Evolutionary conservation across 192 early-diverging fungal genomes (phyloP).

Genomic region (Obelidium mucronatum): DNA sequence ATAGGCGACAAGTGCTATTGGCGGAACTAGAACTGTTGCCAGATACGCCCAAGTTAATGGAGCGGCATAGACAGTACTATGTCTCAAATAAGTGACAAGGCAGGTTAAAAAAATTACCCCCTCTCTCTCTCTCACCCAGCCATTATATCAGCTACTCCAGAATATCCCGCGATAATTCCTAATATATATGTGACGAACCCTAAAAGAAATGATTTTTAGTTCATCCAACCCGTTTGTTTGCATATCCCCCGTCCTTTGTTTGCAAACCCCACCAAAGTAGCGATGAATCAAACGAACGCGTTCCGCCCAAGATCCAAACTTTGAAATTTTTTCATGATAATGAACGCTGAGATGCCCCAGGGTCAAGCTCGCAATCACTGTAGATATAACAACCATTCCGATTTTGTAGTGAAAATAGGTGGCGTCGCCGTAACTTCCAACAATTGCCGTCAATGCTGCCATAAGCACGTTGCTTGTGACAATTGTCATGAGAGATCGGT

Average conservation of each 20-base stretch:
- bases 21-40: not conserved
- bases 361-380: slow-evolving; percentile 13
- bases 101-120: too few relatives aligned
- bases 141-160: slow-evolving; percentile 33
- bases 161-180: slow-evolving; percentile 37
- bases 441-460: slow-evolving; percentile 38
- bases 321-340: slow-evolving; percentile 21
- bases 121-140: not conserved
- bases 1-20: slow-evolving; percentile 13
- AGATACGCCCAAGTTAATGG: slow-evolving; percentile 2
- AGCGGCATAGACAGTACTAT: not conserved
- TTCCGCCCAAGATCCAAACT: slow-evolving; percentile 7
- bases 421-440: slow-evolving; percentile 35
- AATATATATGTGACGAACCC: slow-evolving; percentile 35
- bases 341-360: not conserved
- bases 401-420: slow-evolving; percentile 24
- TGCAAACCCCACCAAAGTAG: not conserved
- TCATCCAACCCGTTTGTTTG: not conserved
- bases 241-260: too few relatives aligned
- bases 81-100: too few relatives aligned
- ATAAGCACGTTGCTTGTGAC: slow-evolving; percentile 38
- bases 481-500: slow-evolving; percentile 41
- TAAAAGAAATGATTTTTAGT: not conserved
- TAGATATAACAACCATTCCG: slow-evolving; percentile 29
- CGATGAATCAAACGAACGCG: slow-evolving; percentile 18